Evolutionary conservation across 2,329 filamentous ascomycete genomes (phyloP).

Genomic region (Neofusicoccum sp.): DNA sequence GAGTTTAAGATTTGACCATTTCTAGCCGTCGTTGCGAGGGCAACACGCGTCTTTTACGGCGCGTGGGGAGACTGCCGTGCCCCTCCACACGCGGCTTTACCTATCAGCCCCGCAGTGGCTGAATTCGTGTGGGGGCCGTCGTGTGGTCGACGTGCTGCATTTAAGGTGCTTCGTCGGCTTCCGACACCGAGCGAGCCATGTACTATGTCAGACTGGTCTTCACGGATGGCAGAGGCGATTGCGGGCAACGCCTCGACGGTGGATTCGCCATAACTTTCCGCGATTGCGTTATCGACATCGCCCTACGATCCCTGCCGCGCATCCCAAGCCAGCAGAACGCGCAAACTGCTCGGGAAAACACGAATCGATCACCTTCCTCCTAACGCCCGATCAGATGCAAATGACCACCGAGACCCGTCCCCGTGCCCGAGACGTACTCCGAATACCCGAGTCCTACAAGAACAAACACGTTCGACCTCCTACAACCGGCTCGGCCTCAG

Average conservation of each 20-base stretch:
- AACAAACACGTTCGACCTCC: not conserved
- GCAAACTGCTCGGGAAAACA: not conserved
- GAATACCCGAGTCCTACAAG: not conserved
- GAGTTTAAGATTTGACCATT: not conserved
- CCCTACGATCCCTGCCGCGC: not conserved
- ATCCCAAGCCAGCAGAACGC: not conserved
- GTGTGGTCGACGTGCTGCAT: not conserved
- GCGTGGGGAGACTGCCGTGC: not conserved
- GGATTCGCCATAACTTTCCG: conserved; percentile 4
- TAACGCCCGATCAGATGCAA: not conserved
- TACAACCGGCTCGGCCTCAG: not conserved
- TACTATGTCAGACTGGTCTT: not conserved
- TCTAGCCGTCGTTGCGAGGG: not conserved
- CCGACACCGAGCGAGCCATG: not conserved
- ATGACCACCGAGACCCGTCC: not conserved
- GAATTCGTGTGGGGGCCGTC: not conserved
- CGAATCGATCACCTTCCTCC: not conserved
- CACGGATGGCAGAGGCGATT: not conserved
- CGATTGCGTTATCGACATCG: conserved; percentile 11
- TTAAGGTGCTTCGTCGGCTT: not conserved
- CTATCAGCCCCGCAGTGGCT: not conserved
- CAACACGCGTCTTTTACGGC: not conserved
- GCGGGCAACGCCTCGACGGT: not conserved
- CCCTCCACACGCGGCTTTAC: not conserved
- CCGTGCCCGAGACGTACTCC: not conserved